phyloP scores from a whole-genome alignment of 805 yeast species.

The Myxozyma kluyveri region DNA sequence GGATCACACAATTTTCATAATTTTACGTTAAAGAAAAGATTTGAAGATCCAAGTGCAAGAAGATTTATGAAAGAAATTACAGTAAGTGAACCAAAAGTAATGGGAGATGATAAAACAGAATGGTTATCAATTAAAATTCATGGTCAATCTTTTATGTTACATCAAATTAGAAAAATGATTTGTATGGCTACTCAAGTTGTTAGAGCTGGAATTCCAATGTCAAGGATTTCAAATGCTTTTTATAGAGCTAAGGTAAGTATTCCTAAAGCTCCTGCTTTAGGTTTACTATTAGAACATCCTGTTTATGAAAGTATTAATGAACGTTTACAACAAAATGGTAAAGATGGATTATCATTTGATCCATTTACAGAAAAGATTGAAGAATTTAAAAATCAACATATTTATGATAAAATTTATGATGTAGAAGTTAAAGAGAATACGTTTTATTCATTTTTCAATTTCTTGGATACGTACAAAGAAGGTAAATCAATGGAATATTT shows the following conservation, averaged over 20 bases:
- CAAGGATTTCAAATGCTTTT: conserved; percentile 75
- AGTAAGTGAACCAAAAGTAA: conserved; percentile 74
- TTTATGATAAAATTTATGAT: conserved; percentile 86
- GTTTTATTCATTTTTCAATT: conserved; percentile 77
- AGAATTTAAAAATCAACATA: conserved; percentile 78
- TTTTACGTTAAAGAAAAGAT: conserved; percentile 76
- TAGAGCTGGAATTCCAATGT: conserved; percentile 79
- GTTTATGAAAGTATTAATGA: conserved; percentile 81
- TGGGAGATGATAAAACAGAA: conserved; percentile 83
- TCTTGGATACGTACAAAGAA: conserved; percentile 62
- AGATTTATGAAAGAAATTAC: conserved; percentile 76
- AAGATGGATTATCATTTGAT: conserved; percentile 67
- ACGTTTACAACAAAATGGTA: conserved; percentile 70
- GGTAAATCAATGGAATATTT: conserved; percentile 62
- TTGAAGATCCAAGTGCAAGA: conserved; percentile 78
- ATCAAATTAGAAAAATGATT: conserved; percentile 96
- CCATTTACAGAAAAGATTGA: conserved; percentile 69
- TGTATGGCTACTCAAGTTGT: conserved; percentile 87
- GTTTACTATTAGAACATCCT: conserved; percentile 84
- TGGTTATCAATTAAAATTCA: conserved; percentile 96
- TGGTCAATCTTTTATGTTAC: conserved; percentile 97
- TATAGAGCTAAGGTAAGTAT: conserved; percentile 72
- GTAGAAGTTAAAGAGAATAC: conserved; percentile 87
- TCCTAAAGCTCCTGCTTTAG: conserved; percentile 97
- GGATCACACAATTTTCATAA: conserved; percentile 94